Conservation (phyloP, 345 rosid species). For the Eucalyptus cloeziana region DNA sequence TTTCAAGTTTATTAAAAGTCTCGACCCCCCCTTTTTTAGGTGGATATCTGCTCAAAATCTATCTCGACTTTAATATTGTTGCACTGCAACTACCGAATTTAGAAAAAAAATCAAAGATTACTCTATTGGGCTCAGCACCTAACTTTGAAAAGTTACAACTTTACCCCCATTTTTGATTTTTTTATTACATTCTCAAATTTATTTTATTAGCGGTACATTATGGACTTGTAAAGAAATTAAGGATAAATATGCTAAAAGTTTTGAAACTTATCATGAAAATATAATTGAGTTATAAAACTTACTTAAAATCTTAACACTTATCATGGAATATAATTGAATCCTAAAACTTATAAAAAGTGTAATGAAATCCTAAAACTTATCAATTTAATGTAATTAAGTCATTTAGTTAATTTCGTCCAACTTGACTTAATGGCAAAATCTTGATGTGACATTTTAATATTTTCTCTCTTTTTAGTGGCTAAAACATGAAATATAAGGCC, state of each 20-base stretch:
- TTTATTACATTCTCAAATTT: not conserved
- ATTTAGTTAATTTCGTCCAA: too few relatives aligned
- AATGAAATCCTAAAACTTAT: too few relatives aligned
- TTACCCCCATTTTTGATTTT: not conserved
- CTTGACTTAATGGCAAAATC: too few relatives aligned
- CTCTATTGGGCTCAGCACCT: not conserved
- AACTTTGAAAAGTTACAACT: not conserved
- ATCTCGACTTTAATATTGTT: not conserved
- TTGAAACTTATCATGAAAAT: not conserved
- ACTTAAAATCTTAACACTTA: too few relatives aligned
- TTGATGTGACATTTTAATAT: not conserved
- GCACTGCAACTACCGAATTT: not conserved
- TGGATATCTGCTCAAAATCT: not conserved
- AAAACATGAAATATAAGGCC: not conserved
- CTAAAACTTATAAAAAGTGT: too few relatives aligned
- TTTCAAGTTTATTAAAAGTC: not conserved
- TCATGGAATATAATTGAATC: too few relatives aligned
- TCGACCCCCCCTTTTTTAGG: not conserved
- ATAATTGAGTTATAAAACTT: too few relatives aligned
- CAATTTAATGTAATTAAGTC: not conserved
- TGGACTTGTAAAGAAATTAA: not conserved
- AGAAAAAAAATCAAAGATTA: not conserved
- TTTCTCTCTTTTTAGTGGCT: not conserved
- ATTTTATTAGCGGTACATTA: not conserved
- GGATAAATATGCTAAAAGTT: rapidly evolving